Evolutionary conservation across 805 yeast genomes (phyloP).

Genomic region (Candida sithepensis): DNA sequence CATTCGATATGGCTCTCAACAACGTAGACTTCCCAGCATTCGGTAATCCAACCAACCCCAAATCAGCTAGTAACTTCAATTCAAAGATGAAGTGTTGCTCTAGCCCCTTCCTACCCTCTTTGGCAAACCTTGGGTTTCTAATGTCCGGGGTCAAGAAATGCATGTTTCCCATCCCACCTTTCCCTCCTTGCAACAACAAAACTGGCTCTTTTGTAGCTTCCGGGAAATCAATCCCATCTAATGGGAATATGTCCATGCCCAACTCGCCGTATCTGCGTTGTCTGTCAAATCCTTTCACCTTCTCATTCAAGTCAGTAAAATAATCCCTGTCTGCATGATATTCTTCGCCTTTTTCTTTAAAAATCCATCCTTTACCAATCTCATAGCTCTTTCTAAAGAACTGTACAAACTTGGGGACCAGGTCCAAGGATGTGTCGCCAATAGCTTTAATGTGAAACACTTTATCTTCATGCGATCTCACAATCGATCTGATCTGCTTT

Average conservation of each 20-base stretch:
- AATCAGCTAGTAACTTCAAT: constrained; percentile 82
- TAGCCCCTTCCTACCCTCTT: constrained; percentile 69
- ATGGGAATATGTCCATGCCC: constrained; percentile 66
- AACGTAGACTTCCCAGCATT: constrained; percentile 96
- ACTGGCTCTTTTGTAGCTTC: constrained; percentile 63
- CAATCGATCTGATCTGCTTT: constrained; percentile 30
- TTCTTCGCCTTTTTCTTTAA: constrained; percentile 71
- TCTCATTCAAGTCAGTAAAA: constrained; percentile 60
- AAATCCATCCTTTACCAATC: constrained; percentile 86
- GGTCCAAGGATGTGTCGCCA: constrained; percentile 16
- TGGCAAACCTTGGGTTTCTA: constrained; percentile 87
- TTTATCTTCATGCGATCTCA: constrained; percentile 15
- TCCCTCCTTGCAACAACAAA: constrained; percentile 75
- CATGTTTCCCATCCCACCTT: constrained; percentile 96
- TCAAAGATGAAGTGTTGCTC: constrained; percentile 73
- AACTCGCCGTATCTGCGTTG: constrained; percentile 56
- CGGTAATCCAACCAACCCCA: constrained; percentile 93
- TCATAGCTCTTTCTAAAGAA: constrained; percentile 56
- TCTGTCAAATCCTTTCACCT: constrained; percentile 63
- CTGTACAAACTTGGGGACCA: constrained; percentile 46
- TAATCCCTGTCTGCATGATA: constrained; percentile 64
- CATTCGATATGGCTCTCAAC: constrained; percentile 80
- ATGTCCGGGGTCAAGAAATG: constrained; percentile 81
- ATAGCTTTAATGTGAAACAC: constrained; percentile 27
- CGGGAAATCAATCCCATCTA: constrained; percentile 73